Conservation (phyloP, 345 rosid species). For the Salix brachista region DNA sequence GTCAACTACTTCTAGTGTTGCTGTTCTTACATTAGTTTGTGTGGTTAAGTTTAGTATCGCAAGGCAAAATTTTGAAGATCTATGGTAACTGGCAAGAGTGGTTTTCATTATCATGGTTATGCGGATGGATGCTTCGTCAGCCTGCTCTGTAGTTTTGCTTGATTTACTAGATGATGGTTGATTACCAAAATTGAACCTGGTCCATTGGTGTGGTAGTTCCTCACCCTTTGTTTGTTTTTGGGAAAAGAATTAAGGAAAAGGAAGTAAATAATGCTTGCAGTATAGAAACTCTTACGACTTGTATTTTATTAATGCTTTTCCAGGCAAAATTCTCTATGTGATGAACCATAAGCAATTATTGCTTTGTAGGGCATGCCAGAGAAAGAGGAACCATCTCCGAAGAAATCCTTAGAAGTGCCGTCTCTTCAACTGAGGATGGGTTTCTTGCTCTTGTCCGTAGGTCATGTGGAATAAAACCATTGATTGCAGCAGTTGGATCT, state of each 20-base stretch:
- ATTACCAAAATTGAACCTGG: not conserved
- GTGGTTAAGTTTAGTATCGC: not conserved
- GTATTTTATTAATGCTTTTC: not conserved
- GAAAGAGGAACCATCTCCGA: slow-evolving; percentile 63
- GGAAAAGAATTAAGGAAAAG: not conserved
- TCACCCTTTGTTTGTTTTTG: not conserved
- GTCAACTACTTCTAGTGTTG: not conserved
- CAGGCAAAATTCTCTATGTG: not conserved
- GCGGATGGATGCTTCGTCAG: not conserved
- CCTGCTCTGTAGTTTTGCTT: not conserved
- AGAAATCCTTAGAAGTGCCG: slow-evolving; percentile 61
- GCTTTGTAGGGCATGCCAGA: slow-evolving; percentile 49
- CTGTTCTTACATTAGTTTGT: not conserved
- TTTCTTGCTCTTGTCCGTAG: slow-evolving; percentile 83
- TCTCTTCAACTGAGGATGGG: slow-evolving; percentile 82
- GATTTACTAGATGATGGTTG: not conserved
- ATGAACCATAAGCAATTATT: slow-evolving; percentile 13
- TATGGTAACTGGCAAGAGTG: not conserved
- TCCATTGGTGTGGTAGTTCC: not conserved
- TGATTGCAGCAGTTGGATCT: slow-evolving; percentile 84
- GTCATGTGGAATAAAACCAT: slow-evolving; percentile 59
- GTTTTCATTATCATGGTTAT: not conserved
- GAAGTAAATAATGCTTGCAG: not conserved
- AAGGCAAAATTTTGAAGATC: not conserved
- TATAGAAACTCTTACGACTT: not conserved